Base-by-base conservation (phyloP, 495 filamentous ascomycete species). In the Tuber microsphaerosporum region DNA sequence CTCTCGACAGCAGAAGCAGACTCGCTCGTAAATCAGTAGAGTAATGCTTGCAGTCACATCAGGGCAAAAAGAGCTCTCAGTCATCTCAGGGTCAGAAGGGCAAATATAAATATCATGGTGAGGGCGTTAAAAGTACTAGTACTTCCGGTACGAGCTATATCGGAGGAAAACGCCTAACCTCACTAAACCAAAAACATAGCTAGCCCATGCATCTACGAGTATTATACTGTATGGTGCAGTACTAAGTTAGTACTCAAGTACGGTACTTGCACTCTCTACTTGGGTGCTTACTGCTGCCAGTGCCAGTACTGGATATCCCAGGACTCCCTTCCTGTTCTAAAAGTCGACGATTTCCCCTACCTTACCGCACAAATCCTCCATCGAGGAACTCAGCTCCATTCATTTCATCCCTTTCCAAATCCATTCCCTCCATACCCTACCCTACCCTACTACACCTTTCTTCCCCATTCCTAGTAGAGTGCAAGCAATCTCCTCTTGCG, bases 81-180 rank as follows among this genome's bases (percentile, higher is more conserved):
- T 56, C 51, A 56, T 56, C 26, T 56, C 51, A 56, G 8, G 51
- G 51, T 56, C n/a, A 26, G 51, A 26, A 65, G 56, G 56, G 12
- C 56, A 65, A 65, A 22, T 26, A 65, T 65, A 65, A 65, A 65
- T 31, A 6, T 65, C 31, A 17, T 31, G 56, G 56, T 31, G 56
- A 65, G 56, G n/a, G 31, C 12, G n/a, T 65, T 12, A 26, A 65
- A 65, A 65, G 56, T 65, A 65, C 48, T 56, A 65, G 56, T 65
- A 65, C 48, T 56, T 56, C 9, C 56, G 26, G 26, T 17, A 65
- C 56, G 14, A 65, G 26, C 56, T 65, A 5, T 65, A 65, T 65
- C 7, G 12, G 56, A 31, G 56, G 56, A 31, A 65, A 65, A 65
- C 56, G 56, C 56, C 56, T 65, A 31, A 65, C 56, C 51, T 65